Conservation (phyloP, 2,329 filamentous ascomycete genomes). For the Aphanocladium album region DNA sequence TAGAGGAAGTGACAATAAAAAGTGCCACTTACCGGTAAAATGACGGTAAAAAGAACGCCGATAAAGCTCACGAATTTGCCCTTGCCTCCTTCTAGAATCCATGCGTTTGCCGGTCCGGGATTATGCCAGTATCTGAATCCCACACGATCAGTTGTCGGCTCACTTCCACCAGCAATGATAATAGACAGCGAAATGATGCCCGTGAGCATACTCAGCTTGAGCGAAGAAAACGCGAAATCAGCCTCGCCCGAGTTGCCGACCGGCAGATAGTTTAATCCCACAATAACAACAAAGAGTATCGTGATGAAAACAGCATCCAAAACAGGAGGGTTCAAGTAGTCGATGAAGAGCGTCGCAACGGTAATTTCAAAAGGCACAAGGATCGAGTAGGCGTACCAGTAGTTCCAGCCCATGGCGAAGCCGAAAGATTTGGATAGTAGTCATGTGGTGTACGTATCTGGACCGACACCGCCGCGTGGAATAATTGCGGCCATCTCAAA, state of each 20-base stretch:
- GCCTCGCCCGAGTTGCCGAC: conserved; percentile 4
- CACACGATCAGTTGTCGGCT: not conserved
- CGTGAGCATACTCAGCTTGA: not conserved
- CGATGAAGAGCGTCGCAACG: not conserved
- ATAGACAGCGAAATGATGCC: not conserved
- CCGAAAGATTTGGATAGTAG: conserved; percentile 49
- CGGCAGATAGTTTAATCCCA: not conserved
- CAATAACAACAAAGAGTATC: not conserved
- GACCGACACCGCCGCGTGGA: too few species aligned
- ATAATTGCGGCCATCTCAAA: not conserved
- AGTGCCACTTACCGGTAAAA: not conserved
- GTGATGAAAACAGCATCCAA: not conserved
- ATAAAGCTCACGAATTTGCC: not conserved
- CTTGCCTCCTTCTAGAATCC: not conserved
- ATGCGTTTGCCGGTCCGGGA: not conserved
- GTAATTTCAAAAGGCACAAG: not conserved
- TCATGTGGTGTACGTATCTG: too few species aligned
- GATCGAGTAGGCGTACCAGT: conserved; percentile 7
- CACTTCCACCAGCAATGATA: not conserved
- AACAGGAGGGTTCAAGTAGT: not conserved
- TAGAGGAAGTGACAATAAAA: conserved; percentile 27
- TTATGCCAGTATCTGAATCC: conserved; percentile 3
- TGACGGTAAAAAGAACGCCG: not conserved
- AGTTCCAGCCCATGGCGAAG: conserved; percentile 6
- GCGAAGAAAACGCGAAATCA: not conserved